Base-by-base conservation (phyloP, 2,329 filamentous ascomycete genomes). In the Mariannaea sp. region DNA sequence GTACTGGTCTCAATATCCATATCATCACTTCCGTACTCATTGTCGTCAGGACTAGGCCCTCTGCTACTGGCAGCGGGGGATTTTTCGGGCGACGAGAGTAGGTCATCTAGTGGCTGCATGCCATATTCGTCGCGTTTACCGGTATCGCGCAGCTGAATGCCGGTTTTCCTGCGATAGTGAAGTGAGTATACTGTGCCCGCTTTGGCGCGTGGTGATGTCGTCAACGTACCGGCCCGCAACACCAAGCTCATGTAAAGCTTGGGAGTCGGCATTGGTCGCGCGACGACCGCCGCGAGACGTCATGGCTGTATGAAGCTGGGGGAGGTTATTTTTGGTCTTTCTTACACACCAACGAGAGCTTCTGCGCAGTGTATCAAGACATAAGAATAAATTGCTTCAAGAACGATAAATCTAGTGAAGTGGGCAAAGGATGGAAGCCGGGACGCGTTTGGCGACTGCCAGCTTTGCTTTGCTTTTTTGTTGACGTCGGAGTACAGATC, bases 71-170 rank as follows among this genome's bases (percentile, higher is more conserved):
- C 59, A 36, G 41, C 62, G 55, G 24, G 64, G 57, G 39, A 58
- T 65, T 86, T 89, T 60, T 84, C 82, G 12, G 92, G 92, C 16
- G 92, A 96, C 7, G 92, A 97, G 72, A 96, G 96, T 60, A 97
- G 84, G 61, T 85, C 84, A 29, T 93, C 89, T 53, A 96, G 82
- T 29, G 90, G 88, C 70, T 97, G 91, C 77, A 99, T 86, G 71
- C 93, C 94, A 79, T 96, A 80, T 70, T 95, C 92, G 74, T 97
- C 93, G 74, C 91, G 88, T 56, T 86, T 78, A 46, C 90, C 90
- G 49, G 79, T 85, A 66, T 96, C 90, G 65, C 85, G 84, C 26
- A 97, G 74, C 1, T 85, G 88, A 20, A 96, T 82, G 38, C 94
- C 94, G 1, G 94, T 99, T 81, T 96, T 95, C 64, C 93, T 97